Evolutionary conservation across 345 rosid species (phyloP), one percentile per base, ranked within the genome.

Genomic region (Eutrema japonicum): DNA sequence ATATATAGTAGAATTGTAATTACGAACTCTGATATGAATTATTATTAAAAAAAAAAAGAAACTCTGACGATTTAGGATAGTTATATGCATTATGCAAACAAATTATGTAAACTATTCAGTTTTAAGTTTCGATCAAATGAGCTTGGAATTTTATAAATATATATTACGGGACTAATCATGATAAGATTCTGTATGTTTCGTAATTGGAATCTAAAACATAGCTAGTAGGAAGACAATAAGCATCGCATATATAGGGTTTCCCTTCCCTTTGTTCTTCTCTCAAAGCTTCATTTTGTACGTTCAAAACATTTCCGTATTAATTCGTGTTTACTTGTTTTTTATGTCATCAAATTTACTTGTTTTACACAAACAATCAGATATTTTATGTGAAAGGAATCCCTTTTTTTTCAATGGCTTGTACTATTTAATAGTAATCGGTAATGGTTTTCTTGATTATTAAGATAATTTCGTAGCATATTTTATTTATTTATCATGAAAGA

Each of bases 131-230:
- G 26, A 22, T 22, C 26, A 22, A 22, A 22, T 22, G 26, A 22
- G 26, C 26, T 22, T 22, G 26, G 26, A 22, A 22, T 22, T 22
- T 22, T 22, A 22, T 22, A 18, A 18, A 22, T 22, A 30, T 30
- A 32, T 46, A 35, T 38, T 13, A 59, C 9, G 50, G 51, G 49
- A 11, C 8, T 48, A 37, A n/a, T 27, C 14, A 29, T 70, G 59
- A 38, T 70, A 59, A 60, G 41, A 71, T 70, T 70, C 41, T 37
- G 4, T 48, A 18, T 37, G 30, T 36, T 51, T 8, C 35, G 42
- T 41, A 33, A 49, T 11, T 18, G 22, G 75, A 71, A 59, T 49
- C 18, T 49, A 58, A 49, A 60, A 49, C 50, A 50, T 58, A 70
- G 41, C 22, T 71, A 48, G 36, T 71, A 48, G 36, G 12, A 42